phyloP scores from a whole-genome alignment of 176 grass and related monocot species.

The Elaeis guineensis region DNA sequence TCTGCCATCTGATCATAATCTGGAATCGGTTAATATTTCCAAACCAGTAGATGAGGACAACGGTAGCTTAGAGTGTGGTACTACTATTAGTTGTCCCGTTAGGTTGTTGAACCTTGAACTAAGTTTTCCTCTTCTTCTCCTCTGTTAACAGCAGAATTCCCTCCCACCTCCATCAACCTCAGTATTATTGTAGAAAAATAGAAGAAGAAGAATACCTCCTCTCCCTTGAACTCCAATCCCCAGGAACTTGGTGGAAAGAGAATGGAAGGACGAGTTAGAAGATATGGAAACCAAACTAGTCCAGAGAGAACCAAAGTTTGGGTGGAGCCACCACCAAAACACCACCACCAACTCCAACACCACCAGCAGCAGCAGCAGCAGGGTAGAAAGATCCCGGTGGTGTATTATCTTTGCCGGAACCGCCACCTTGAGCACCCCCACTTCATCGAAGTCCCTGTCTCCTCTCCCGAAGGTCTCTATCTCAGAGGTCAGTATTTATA shows the following conservation, averaged over 20 bases:
- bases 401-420: conserved; percentile 86
- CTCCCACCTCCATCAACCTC: too few species aligned
- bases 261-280: conserved; percentile 35
- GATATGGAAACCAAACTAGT: conserved; percentile 28
- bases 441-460: conserved; percentile 94
- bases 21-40: too few species aligned
- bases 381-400: conserved; percentile 62
- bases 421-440: conserved; percentile 94
- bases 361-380: conserved; percentile 19
- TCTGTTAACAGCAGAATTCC: too few species aligned
- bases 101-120: too few species aligned
- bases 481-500: conserved; percentile 51
- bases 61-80: too few species aligned
- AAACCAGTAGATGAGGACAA: too few species aligned
- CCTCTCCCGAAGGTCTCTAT: conserved; percentile 65
- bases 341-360: conserved; percentile 29
- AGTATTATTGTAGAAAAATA: too few species aligned
- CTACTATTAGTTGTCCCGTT: too few species aligned
- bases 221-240: too few species aligned
- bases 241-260: background rate
- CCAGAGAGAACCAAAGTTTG: conserved; percentile 83
- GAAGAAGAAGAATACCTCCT: too few species aligned
- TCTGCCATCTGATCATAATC: too few species aligned
- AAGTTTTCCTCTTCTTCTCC: too few species aligned
- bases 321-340: conserved; percentile 77